These are phyloP conservation scores for Daldinia vernicosa DNA, from an alignment of 495 filamentous ascomycete genomes.

Conservation along the genomic window DNA sequence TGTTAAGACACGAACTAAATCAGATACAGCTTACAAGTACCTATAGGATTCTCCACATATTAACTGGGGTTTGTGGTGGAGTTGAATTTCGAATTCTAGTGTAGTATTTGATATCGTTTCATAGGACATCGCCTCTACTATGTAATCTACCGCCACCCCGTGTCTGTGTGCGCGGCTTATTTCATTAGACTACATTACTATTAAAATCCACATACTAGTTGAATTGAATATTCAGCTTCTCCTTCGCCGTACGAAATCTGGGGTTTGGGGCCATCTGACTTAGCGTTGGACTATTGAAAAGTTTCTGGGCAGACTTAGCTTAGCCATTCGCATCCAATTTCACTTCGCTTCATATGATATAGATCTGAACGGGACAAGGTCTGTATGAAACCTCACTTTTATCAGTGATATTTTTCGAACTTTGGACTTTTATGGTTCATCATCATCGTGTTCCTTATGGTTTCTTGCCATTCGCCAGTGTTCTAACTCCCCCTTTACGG, in stretches of 20 bases:
- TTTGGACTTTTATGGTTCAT: conserved; percentile 4
- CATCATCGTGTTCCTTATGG: not conserved
- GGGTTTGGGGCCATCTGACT: conserved; percentile 11
- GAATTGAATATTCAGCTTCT: not conserved
- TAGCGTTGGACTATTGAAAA: conserved; percentile 21
- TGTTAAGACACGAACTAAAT: not conserved
- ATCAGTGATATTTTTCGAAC: not conserved
- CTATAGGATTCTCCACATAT: not conserved
- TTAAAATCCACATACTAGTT: conserved; percentile 9
- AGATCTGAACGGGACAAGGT: not conserved
- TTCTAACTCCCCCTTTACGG: not conserved
- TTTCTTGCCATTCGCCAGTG: not conserved
- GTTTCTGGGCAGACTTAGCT: not conserved
- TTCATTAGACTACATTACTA: conserved; percentile 20
- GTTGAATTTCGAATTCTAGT: conserved; percentile 9
- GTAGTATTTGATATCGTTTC: conserved; percentile 19
- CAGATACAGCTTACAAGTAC: not conserved
- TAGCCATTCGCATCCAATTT: not conserved
- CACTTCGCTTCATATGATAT: conserved; percentile 1
- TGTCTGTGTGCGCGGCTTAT: conserved; percentile 7
- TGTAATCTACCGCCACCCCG: not conserved
- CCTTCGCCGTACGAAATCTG: conserved; percentile 13
- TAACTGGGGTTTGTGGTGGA: conserved; percentile 9
- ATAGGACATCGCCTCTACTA: conserved; percentile 7
- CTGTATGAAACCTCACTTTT: not conserved